A percentile compares a stretch with the other conserved stretches of the same genome.
These are phyloP conservation scores for Plasmodium gaboni DNA, from an alignment of 169 alveolate species.

Conservation along the genomic window DNA sequence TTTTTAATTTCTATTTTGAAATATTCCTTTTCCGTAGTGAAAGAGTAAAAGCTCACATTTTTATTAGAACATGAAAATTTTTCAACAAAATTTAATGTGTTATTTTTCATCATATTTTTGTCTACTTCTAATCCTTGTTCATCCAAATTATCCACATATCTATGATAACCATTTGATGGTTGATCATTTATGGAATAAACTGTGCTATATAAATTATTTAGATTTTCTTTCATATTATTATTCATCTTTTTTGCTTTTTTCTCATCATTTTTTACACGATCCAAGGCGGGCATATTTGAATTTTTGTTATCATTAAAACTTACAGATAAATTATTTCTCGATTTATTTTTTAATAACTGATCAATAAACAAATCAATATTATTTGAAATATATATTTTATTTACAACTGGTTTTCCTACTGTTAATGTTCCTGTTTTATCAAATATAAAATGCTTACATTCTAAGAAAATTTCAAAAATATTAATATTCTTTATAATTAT, in stretches of 20 bases:
- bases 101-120: not conserved
- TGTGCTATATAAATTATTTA: not conserved
- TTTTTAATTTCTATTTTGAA: slow-evolving; percentile 47
- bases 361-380: slow-evolving; percentile 54
- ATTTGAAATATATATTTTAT: slow-evolving; percentile 44
- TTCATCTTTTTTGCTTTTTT: not conserved
- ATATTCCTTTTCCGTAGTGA: slow-evolving; percentile 58
- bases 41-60: slow-evolving; percentile 57
- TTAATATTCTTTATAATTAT: slow-evolving; percentile 67
- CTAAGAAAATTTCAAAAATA: slow-evolving; percentile 48
- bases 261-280: not conserved
- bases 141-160: no score
- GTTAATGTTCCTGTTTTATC: slow-evolving; percentile 75
- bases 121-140: not conserved
- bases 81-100: slow-evolving; percentile 42
- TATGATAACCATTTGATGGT: not conserved
- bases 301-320: slow-evolving; percentile 1
- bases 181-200: not conserved
- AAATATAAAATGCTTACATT: slow-evolving; percentile 73
- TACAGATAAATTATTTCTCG: slow-evolving; percentile 16
- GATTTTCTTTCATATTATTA: not conserved
- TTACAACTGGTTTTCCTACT: slow-evolving; percentile 73
- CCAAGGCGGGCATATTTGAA: not conserved
- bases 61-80: slow-evolving; percentile 32
- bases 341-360: slow-evolving; percentile 29